Base-by-base conservation (phyloP, 2,329 filamentous ascomycete species). In the Aspergillus amoenus region DNA sequence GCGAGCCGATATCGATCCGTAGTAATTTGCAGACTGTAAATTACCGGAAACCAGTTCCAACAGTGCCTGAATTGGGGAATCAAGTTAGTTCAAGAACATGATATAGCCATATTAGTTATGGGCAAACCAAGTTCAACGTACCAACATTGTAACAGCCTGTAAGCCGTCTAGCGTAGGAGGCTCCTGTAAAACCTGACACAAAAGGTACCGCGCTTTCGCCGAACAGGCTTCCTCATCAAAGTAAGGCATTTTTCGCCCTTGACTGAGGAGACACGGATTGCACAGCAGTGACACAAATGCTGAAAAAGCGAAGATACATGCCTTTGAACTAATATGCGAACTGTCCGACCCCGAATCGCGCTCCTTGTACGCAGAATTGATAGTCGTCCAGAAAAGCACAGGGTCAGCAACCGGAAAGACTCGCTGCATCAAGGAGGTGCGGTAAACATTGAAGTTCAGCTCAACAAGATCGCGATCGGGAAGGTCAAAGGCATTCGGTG, bases 361-460 rank as follows among this genome's bases (percentile, higher is more conserved):
- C 1, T 71, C 61, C 2, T 68, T 60, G 59, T 84, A 84, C 0
- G 81, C 82, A 0, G 69, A 34, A 0, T 72, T 66, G 17, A 83
- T 72, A 0, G 78, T 83, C 2, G 77, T 68, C 12, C 68, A 60
- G 55, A 84, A 84, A 0, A 84, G 64, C 0, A 75, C 68, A 0
- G 64, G 58, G 54, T 85, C 81, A 2, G 84, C 62, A 1, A 82
- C 32, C 0, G 83, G 82, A 39, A 84, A 83, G 0, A 79, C 67
- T 0, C 77, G 70, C 9, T 73, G 72, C 55, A 82, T 69, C 1
- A 77, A 64, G 0, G 73, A 76, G 0, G 62, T 56, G 1, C 56
- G 51, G 54, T 70, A 79, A 5, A 70, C 61, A 1, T 67, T 59
- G 9, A 76, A 61, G 48, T 71, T 72, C 2, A 64, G 44, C 17